A percentile compares a stretch with the other conserved stretches of the same genome.
These are phyloP conservation scores for Candolleomyces efflorescens DNA, from an alignment of 768 basidiomycete species.

Conservation along the genomic window DNA sequence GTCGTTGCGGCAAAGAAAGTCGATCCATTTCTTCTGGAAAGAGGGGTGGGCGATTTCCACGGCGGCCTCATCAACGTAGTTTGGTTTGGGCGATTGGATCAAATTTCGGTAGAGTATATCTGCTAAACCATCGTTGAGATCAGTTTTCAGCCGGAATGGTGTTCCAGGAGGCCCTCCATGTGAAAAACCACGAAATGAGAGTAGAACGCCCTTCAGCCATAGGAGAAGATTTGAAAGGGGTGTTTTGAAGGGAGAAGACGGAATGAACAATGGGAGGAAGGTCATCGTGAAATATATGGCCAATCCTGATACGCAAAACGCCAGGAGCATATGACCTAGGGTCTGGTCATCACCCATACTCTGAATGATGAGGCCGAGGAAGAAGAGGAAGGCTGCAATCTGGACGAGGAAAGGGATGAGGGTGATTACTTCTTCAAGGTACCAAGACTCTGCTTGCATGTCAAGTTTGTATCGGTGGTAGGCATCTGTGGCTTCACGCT, in stretches of 20 bases:
- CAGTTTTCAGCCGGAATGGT: not conserved
- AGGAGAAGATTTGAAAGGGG: slow-evolving; percentile 5
- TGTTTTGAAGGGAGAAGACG: slow-evolving; percentile 4
- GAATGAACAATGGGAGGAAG: not conserved
- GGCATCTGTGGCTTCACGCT: slow-evolving; percentile 14
- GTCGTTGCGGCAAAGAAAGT: not conserved
- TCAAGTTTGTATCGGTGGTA: slow-evolving; percentile 16
- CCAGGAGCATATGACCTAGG: not conserved
- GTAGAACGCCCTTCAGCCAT: not conserved
- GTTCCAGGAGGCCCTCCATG: not conserved
- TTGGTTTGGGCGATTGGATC: slow-evolving; percentile 3
- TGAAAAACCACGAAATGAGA: not conserved
- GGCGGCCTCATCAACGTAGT: slow-evolving; percentile 5
- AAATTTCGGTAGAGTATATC: slow-evolving; percentile 2
- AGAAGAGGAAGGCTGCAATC: slow-evolving; percentile 16
- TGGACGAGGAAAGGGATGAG: slow-evolving; percentile 16
- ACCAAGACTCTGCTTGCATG: slow-evolving; percentile 13
- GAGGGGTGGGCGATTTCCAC: not conserved
- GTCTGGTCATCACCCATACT: not conserved
- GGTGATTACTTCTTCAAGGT: slow-evolving; percentile 13
- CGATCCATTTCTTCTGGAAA: not conserved
- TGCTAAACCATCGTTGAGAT: not conserved
- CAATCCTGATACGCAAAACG: not conserved
- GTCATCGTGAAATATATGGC: slow-evolving; percentile 3
- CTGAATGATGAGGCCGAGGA: slow-evolving; percentile 14